These are phyloP conservation scores for Lasiodiplodia sp. DNA, from an alignment of 2,329 filamentous ascomycete genomes.

Conservation along the genomic window DNA sequence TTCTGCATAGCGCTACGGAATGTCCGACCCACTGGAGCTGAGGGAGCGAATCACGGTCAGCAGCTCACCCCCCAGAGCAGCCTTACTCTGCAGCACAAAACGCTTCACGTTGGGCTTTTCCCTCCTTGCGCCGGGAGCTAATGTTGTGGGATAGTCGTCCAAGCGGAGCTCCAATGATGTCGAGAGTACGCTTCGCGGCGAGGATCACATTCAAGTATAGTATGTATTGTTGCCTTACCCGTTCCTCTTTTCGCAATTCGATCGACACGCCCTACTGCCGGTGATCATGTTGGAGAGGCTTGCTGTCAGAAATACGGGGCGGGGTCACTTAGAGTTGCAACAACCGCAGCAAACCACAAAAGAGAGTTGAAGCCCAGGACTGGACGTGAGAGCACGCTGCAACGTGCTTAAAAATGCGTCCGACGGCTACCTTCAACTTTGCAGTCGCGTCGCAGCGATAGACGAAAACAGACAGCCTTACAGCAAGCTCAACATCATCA, in stretches of 20 bases:
- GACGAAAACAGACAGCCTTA: background rate
- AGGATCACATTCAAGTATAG: slow-evolving; percentile 22
- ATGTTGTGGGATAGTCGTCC: slow-evolving; percentile 18
- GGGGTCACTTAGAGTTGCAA: background rate
- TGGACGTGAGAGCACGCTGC: background rate
- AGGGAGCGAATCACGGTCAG: slow-evolving; percentile 26
- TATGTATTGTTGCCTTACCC: slow-evolving; percentile 6
- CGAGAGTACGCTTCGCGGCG: slow-evolving; percentile 9
- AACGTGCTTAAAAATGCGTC: background rate
- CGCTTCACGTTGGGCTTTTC: background rate
- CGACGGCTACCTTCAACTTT: background rate
- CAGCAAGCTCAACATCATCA: background rate
- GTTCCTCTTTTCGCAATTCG: background rate
- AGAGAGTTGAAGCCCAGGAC: background rate
- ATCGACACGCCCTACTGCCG: background rate
- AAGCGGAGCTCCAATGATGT: slow-evolving; percentile 20
- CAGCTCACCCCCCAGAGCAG: slow-evolving; percentile 1
- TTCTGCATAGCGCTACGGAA: slow-evolving; percentile 20
- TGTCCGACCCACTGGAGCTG: slow-evolving; percentile 17
- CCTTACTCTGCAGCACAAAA: background rate
- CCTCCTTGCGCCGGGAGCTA: slow-evolving; percentile 16
- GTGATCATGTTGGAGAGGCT: background rate
- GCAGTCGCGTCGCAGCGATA: background rate
- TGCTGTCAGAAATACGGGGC: background rate
- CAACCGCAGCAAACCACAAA: background rate